Base-by-base conservation (phyloP, 306 rosid species). In the Cucumis hystrix region DNA sequence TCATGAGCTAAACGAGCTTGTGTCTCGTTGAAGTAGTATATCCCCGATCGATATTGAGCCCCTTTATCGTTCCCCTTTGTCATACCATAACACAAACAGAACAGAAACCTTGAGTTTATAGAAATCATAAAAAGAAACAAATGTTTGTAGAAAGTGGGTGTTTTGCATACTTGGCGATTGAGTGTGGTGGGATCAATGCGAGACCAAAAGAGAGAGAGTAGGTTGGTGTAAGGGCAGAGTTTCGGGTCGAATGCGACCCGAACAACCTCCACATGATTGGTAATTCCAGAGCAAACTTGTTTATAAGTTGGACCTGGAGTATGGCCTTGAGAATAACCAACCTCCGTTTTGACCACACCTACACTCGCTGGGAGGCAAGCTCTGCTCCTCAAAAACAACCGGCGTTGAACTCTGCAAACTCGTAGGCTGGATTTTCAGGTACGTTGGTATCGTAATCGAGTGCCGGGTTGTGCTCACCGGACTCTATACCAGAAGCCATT, bases 371-470 rank as follows among this genome's bases (percentile, higher is more conserved):
- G 79, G 89, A 89, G 25, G 95, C 83, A 30, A 89, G 82, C 84
- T 94, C 96, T 21, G 84, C 96, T 1, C 97, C 88, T 95, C 98
- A 94, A 89, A 94, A 94, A 58, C 98, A 90, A 49, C 98, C 98
- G 6, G 90, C 89, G 77, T 88, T 97, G 74, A 94, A 94, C 77
- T 94, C 83, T 10, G 91, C 98, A 1, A 91, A 85, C 87, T 87
- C 90, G 81, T 86, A 86, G 47, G 76, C 75, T 54, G 91, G 88
- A 45, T 84, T 79, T 2, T 76, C 87, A 9, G 95, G 93, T 8
- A 43, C 25, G 49, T 94, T 97, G 79, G 39, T 8, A 75, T 94
- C 96, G 74, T 79, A 89, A 21, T 84, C 88, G 7, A 82, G 77
- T 16, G 91, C 90, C 2, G 87, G 95, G 87, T 84, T 90, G 66